Conservation (phyloP, 139 green algal species). For the Mychonastes homosphaera region DNA sequence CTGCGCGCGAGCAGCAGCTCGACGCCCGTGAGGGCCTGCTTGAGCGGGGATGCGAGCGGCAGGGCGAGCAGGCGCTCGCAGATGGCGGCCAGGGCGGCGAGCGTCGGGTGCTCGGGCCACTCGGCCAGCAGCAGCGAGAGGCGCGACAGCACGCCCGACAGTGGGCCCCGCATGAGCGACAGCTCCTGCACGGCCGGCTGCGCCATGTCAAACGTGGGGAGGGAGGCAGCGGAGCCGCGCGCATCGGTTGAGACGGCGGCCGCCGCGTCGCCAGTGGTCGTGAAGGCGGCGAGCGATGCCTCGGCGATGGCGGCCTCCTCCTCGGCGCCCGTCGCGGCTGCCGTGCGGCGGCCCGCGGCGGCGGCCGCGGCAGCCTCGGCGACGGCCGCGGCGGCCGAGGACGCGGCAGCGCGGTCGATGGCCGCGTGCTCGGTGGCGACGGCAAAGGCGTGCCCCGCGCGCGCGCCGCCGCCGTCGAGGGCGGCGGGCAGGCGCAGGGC, state of each 20-base stretch:
- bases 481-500: constrained; percentile 7
- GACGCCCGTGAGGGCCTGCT: constrained; percentile 74
- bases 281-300: constrained; percentile 1
- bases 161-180: constrained; percentile 54
- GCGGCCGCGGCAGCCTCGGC: constrained; percentile 1
- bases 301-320: constrained; percentile 9
- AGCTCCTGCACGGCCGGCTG: constrained; percentile 55
- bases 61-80: constrained; percentile 61
- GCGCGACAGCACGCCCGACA: constrained; percentile 40
- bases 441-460: constrained; percentile 42
- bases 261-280: constrained; percentile 1
- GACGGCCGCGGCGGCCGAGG: constrained; percentile 7
- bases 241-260: not conserved
- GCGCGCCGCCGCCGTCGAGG: constrained; percentile 34
- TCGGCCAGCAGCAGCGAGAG: constrained; percentile 70
- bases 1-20: constrained; percentile 83
- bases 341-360: constrained; percentile 4
- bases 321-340: not conserved
- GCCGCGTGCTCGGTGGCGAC: constrained; percentile 9
- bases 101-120: constrained; percentile 87
- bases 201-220: constrained; percentile 59
- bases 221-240: not conserved
- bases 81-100: constrained; percentile 73
- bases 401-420: not conserved
- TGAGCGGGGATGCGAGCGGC: constrained; percentile 57